Base-by-base conservation (phyloP, 805 yeast genomes). In the Candida parachauliodes region DNA sequence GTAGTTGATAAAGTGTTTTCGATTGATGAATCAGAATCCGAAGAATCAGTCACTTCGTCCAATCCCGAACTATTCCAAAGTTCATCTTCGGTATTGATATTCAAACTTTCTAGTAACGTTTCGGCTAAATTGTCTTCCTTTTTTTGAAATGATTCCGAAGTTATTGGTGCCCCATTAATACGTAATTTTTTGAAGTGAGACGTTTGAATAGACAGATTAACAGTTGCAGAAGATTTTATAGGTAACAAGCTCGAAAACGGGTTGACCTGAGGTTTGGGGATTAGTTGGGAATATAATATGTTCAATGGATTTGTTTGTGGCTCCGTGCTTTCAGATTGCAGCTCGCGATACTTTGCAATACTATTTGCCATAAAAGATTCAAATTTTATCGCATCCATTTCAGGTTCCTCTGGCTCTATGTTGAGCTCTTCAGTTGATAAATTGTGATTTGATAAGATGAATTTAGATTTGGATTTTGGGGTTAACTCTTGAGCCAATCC, bases 151-250 rank as follows among this genome's bases (percentile, higher is more conserved):
- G 49, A 42, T 15, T 47, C 54, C 8, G 60, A 51, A 0, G 62
- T 57, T 24, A 60, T 56, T 14, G 68, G 66, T 4, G 57, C 49
- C 1, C 69, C 70, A 38, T 57, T 62, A 34, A 68, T 68, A 18
- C 74, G 55, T 18, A 68, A 54, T 39, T 68, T 68, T 41, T 68
- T 68, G 48, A 59, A 68, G 43, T 62, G 70, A 9, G 70, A 59
- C 5, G 57, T 50, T 41, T 58, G 64, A 17, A 59, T 47, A 2
- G 65, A 54, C 50, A 50, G 65, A 34, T 53, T 52, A 10, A 61
- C 68, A 9, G 70, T 68, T 18, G 74, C 61, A 1, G 58, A 43
- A 8, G 71, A 63, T 40, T 67, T 67, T 9, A 50, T 44, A 12
- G 48, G 43, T 21, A 52, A 17, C 27, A 44, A 37, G 18, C 34